phyloP scores from a whole-genome alignment of 2,329 filamentous ascomycete species.

The Trichoderma sp. region DNA sequence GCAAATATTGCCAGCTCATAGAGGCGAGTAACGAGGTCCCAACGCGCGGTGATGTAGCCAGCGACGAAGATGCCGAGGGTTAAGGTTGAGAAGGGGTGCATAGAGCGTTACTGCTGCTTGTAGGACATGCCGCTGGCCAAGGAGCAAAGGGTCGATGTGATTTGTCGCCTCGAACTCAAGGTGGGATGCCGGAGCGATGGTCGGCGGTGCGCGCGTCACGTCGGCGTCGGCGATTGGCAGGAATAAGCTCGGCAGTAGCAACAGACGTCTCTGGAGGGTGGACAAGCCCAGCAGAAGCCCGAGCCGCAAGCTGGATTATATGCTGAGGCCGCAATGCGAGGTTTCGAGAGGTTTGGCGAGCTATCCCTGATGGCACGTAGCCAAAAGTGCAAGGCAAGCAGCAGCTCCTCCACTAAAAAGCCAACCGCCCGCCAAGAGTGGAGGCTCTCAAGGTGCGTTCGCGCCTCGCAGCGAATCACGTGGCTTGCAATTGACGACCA shows the following conservation, averaged over 20 bases:
- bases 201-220: background rate
- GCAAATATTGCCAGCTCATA: slow-evolving; percentile 98
- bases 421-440: slow-evolving; percentile 17
- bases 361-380: slow-evolving; percentile 21
- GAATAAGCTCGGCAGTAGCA: background rate
- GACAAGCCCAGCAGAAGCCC: background rate
- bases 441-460: background rate
- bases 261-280: background rate
- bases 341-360: background rate
- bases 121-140: slow-evolving; percentile 45
- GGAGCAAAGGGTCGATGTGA: background rate
- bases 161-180: background rate
- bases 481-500: slow-evolving; percentile 13
- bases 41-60: slow-evolving; percentile 98
- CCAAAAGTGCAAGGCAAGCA: slow-evolving; percentile 14
- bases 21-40: slow-evolving; percentile 94
- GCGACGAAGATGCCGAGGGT: slow-evolving; percentile 98
- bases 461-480: slow-evolving; percentile 46
- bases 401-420: slow-evolving; percentile 21
- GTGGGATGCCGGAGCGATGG: slow-evolving; percentile 8
- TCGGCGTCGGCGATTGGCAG: background rate
- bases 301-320: slow-evolving; percentile 1
- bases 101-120: slow-evolving; percentile 56
- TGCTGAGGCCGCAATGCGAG: slow-evolving; percentile 1
- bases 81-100: slow-evolving; percentile 97